Base-by-base conservation (phyloP, 768 basidiomycete genomes). In the Hirschioporus abietinus region DNA sequence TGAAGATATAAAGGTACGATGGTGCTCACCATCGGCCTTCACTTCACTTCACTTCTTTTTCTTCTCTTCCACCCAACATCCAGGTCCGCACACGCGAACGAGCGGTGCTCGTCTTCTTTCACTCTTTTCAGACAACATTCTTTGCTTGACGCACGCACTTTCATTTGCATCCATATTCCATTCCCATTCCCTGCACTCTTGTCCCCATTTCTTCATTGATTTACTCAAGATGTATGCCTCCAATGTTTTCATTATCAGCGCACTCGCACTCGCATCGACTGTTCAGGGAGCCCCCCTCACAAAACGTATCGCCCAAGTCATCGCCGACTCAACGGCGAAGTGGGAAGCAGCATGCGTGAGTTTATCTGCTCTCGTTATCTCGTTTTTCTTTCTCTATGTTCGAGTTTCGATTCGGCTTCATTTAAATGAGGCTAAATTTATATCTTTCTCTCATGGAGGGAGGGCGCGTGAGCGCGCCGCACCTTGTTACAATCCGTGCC, bases 341-440 rank as follows among this genome's bases (percentile, higher is more conserved):
- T 86, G 84, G 84, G 83, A 82, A 69, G 72, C 79, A 59, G 84
- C 84, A 61, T 86, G 85, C 66, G 83, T 86, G 76, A 35, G 83
- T 78, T 30, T 34, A n/a, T 27, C 20, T 24, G 15, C 0, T 63
- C 18, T 34, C 18, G 5, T 61, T 34, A 66, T 8, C 26, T 17
- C 36, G 36, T 35, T 9, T 7, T n/a, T 8, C 30, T 30, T 30
- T 30, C 30, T 30, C 8, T 52, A 3, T 52, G 20, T 20, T 15
- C 42, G 15, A 52, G 6, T 1, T 15, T 52, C 12, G 42, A 10
- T 52, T 52, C 42, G 12, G 12, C 12, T 52, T 52, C 42, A 52
- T 52, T 52, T 15, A 52, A 10, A 52, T 52, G 42, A 30, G 30
- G 12, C 42, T 52, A 52, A 52, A 52, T 52, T 52, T 52, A 20